Percentiles rank a stretch among this genome's conserved stretches.
Conservation (phyloP, 176 grass and related monocot genomes). For the Musa troglodytarum region DNA sequence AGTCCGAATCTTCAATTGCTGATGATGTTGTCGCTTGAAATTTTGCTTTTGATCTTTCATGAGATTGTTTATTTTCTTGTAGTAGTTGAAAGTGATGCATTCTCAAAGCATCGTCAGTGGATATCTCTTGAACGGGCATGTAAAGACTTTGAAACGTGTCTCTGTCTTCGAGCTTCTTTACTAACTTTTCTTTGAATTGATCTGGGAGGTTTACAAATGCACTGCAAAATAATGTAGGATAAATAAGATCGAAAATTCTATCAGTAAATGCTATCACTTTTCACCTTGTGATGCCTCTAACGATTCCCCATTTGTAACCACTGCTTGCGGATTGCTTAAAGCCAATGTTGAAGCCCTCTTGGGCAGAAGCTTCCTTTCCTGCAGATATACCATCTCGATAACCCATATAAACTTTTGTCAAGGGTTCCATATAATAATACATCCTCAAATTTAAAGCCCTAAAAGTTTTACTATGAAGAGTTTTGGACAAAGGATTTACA, state of each 20-base stretch:
- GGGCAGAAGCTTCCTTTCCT: conserved; percentile 63
- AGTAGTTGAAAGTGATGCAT: conserved; percentile 42
- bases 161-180: conserved; percentile 31
- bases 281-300: conserved; percentile 68
- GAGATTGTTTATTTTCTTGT: conserved; percentile 7
- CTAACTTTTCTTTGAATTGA: conserved; percentile 40
- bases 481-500: neutral
- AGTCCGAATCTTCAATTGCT: conserved; percentile 10
- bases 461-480: neutral
- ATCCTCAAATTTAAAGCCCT: conserved; percentile 8
- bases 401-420: conserved; percentile 48
- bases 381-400: conserved; percentile 76
- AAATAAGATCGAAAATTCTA: neutral
- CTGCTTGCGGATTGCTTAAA: conserved; percentile 55
- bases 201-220: conserved; percentile 39
- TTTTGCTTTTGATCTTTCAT: conserved; percentile 7
- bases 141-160: conserved; percentile 30
- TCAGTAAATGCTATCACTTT: neutral
- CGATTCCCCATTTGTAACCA: conserved; percentile 73
- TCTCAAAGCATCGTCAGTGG: conserved; percentile 33
- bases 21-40: conserved; percentile 12
- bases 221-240: conserved; percentile 21
- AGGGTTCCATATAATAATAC: neutral
- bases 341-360: conserved; percentile 84
- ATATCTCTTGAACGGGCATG: conserved; percentile 38